A percentile compares a stretch with the other conserved stretches of the same genome.
phyloP scores from a whole-genome alignment of 306 rosid genomes.

The Urtica urens region DNA sequence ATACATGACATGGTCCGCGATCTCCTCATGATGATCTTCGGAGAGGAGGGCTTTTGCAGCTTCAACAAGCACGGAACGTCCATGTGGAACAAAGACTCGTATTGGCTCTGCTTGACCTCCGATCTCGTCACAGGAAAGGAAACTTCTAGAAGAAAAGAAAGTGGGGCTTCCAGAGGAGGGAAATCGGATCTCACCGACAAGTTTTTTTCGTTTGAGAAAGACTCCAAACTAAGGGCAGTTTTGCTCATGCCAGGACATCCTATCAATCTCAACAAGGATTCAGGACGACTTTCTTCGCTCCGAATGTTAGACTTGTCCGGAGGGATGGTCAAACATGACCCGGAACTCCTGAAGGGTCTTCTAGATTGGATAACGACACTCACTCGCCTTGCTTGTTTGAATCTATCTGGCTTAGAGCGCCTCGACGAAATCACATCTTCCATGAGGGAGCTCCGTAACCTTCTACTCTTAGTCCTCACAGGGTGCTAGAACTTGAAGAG shows the following conservation, averaged over 20 bases:
- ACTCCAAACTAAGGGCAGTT: slow-evolving; percentile 3
- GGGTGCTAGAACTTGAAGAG: slow-evolving; percentile 3
- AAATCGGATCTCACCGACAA: no score
- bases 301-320: slow-evolving; percentile 12
- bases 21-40: slow-evolving; percentile 1
- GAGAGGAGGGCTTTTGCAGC: slow-evolving; percentile 8
- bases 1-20: slow-evolving; percentile 13
- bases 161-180: not conserved
- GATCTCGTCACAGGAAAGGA: not conserved
- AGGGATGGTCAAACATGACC: not conserved
- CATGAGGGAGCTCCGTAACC: slow-evolving; percentile 1
- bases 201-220: not conserved
- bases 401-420: not conserved
- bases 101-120: slow-evolving; percentile 7
- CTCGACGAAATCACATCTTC: slow-evolving; percentile 7
- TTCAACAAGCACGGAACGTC: slow-evolving; percentile 2
- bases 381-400: slow-evolving; percentile 8
- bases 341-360: not conserved
- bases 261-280: not conserved
- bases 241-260: not conserved
- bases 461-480: slow-evolving; percentile 1
- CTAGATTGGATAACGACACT: slow-evolving; percentile 4
- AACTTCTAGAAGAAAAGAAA: not conserved
- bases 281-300: not conserved
- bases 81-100: not conserved